Evolutionary conservation across 2,329 filamentous ascomycete genomes (phyloP).

Genomic region (Apiospora kogelbergensis): DNA sequence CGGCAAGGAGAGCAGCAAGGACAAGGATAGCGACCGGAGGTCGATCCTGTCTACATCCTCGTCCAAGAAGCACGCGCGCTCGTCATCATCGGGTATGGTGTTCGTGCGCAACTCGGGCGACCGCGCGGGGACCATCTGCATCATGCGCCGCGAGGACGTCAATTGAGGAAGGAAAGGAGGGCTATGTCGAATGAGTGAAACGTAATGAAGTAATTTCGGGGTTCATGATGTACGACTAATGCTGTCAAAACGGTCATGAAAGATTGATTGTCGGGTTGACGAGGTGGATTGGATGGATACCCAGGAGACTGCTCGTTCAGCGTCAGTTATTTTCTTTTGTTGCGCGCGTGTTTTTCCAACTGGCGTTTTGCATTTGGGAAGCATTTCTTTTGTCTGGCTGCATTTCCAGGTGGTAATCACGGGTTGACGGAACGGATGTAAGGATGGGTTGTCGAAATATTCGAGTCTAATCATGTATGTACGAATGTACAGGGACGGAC

Average conservation of each 20-base stretch:
- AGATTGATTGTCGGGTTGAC: background rate
- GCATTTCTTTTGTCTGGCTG: background rate
- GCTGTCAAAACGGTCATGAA: background rate
- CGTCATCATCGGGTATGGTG: slow-evolving; percentile 5
- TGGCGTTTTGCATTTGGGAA: background rate
- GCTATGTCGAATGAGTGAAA: background rate
- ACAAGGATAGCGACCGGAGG: background rate
- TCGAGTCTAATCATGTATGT: slow-evolving; percentile 1
- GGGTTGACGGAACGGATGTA: background rate
- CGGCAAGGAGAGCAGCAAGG: background rate
- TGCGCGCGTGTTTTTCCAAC: background rate
- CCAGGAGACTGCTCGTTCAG: background rate
- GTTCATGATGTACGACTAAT: slow-evolving; percentile 2
- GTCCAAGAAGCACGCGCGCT: background rate
- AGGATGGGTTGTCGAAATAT: background rate
- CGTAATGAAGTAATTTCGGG: background rate
- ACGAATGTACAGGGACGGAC: background rate
- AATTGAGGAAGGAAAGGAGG: background rate
- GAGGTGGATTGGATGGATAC: background rate
- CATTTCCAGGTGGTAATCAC: background rate
- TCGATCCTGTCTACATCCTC: background rate
- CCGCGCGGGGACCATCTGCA: background rate
- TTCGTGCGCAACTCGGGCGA: slow-evolving; percentile 8
- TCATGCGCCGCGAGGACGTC: slow-evolving; percentile 7
- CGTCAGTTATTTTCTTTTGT: background rate